phyloP scores from a whole-genome alignment of 164 flowering plant species.

The Macadamia tetraphylla region DNA sequence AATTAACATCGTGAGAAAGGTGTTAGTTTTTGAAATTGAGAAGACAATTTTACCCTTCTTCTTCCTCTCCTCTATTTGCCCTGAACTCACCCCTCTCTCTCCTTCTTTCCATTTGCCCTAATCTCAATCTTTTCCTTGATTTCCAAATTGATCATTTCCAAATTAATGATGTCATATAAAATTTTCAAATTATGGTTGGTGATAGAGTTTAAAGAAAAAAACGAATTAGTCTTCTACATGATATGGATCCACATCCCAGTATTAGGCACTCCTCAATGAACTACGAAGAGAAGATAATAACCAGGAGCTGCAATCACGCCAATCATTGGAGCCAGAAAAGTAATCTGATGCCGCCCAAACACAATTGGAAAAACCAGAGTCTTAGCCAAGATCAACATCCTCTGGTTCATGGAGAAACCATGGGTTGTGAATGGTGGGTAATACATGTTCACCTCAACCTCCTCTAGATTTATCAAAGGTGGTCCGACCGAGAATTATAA shows the following conservation, averaged over 20 bases:
- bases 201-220: no score
- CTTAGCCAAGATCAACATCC: conserved; percentile 38
- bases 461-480: neutral
- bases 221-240: conserved; percentile 5
- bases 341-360: neutral
- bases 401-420: conserved; percentile 65
- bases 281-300: conserved; percentile 51
- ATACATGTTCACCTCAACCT: conserved; percentile 50
- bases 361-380: neutral
- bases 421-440: conserved; percentile 82
- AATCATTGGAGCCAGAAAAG: conserved; percentile 37
- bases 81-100: no score
- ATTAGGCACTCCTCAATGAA: conserved; percentile 53
- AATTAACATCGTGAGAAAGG: no score
- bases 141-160: no score
- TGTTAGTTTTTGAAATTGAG: no score
- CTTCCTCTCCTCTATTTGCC: no score
- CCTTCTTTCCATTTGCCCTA: no score
- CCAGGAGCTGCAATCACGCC: conserved; percentile 62
- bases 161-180: no score
- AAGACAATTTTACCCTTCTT: no score
- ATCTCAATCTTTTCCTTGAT: no score
- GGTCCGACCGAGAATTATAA: conserved; percentile 10
- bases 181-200: no score
- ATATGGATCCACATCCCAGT: conserved; percentile 49